Evolutionary conservation across 768 basidiomycete genomes (phyloP).

Genomic region (Mycena metata): DNA sequence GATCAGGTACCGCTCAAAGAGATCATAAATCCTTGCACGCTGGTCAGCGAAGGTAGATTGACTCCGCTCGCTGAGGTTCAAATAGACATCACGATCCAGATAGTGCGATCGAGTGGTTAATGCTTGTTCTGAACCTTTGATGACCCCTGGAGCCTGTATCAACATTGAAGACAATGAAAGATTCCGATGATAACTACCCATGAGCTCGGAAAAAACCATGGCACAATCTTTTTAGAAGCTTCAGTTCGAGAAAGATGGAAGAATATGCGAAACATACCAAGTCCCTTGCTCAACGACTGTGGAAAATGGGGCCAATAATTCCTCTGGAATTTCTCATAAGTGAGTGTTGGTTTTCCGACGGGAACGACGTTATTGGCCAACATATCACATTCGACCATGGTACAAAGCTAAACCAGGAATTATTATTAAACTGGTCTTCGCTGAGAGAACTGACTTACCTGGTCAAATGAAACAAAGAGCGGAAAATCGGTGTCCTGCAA

Average conservation of each 20-base stretch:
- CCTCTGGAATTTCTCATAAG: conserved; percentile 30
- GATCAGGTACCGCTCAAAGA: conserved; percentile 68
- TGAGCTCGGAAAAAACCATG: conserved; percentile 74
- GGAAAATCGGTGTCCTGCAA: conserved; percentile 76
- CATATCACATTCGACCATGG: conserved; percentile 35
- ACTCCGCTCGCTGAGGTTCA: conserved; percentile 61
- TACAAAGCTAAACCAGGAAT: conserved; percentile 1
- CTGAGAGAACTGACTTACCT: conserved; percentile 53
- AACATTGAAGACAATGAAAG: background rate
- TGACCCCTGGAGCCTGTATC: conserved; percentile 58
- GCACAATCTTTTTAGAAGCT: conserved; percentile 61
- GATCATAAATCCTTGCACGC: conserved; percentile 62
- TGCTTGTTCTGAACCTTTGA: conserved; percentile 75
- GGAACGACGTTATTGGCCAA: background rate
- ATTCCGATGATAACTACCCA: conserved; percentile 56
- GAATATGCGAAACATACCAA: conserved; percentile 54
- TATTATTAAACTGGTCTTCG: background rate
- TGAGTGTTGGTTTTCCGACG: conserved; percentile 1
- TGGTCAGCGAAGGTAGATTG: conserved; percentile 69
- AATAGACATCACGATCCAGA: conserved; percentile 61
- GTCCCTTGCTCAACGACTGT: conserved; percentile 60
- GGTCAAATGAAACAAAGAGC: conserved; percentile 76
- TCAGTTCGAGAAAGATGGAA: background rate
- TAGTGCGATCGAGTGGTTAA: conserved; percentile 50
- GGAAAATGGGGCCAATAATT: conserved; percentile 53